Percentiles rank a stretch among this genome's conserved stretches.
phyloP scores from a whole-genome alignment of 2,329 filamentous ascomycete species.

The Chaetothyriales sp. region DNA sequence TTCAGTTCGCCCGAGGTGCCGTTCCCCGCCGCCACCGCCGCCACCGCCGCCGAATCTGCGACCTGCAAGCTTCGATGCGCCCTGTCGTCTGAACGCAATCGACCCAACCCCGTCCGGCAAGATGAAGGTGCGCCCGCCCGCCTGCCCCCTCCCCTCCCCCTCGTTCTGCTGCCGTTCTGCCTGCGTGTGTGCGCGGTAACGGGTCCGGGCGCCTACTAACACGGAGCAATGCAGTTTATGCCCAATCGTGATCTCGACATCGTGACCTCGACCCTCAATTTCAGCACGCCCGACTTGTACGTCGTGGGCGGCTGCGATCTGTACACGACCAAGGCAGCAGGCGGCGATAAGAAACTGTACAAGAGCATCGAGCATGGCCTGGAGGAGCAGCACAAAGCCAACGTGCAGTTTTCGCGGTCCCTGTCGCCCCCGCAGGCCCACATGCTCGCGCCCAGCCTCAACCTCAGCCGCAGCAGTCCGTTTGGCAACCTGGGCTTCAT shows the following conservation, averaged over 20 bases:
- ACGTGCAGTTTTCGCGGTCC: slow-evolving; percentile 72
- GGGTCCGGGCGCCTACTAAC: slow-evolving; percentile 12
- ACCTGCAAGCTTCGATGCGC: background rate
- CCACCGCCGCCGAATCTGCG: background rate
- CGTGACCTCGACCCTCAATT: slow-evolving; percentile 85
- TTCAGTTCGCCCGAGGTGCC: background rate
- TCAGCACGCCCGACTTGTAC: slow-evolving; percentile 84
- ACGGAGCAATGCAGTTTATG: slow-evolving; percentile 54
- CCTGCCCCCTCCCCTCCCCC: too few relatives aligned
- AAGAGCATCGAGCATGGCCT: slow-evolving; percentile 87
- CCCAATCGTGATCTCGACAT: slow-evolving; percentile 82
- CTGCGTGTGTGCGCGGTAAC: background rate
- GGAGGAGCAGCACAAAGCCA: slow-evolving; percentile 78
- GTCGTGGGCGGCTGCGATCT: slow-evolving; percentile 89
- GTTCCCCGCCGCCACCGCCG: background rate
- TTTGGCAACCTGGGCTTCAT: slow-evolving; percentile 84
- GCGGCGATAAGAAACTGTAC: slow-evolving; percentile 92
- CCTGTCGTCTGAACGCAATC: background rate
- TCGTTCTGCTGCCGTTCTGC: too few relatives aligned
- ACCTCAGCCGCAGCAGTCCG: slow-evolving; percentile 74
- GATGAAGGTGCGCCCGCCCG: slow-evolving; percentile 19
- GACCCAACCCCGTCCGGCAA: slow-evolving; percentile 4
- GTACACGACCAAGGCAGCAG: slow-evolving; percentile 93
- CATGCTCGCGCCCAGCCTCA: slow-evolving; percentile 51
- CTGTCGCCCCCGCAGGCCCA: slow-evolving; percentile 70